Conservation (phyloP, 169 alveolate genomes). For the Plasmodium gonderi region DNA sequence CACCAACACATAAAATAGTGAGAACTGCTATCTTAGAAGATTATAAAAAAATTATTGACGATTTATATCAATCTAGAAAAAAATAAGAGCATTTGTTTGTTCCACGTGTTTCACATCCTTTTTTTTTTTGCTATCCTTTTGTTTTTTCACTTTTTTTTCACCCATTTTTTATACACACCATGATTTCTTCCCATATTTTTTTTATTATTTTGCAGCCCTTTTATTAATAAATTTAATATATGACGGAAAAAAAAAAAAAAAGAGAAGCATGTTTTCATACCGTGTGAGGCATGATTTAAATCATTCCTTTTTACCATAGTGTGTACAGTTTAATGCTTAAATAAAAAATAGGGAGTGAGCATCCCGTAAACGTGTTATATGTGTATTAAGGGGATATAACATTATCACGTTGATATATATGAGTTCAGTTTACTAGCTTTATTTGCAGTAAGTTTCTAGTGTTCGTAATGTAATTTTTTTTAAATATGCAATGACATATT, state of each 20-base stretch:
- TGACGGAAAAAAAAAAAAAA: neutral
- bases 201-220: neutral
- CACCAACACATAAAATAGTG: conserved; percentile 95
- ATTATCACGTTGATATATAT: neutral
- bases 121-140: neutral
- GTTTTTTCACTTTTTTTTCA: neutral
- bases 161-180: no score
- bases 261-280: neutral
- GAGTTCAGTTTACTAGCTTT: neutral
- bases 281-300: neutral
- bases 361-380: neutral
- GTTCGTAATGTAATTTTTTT: neutral
- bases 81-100: conserved; percentile 2
- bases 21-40: conserved; percentile 82
- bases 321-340: neutral
- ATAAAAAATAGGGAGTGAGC: neutral
- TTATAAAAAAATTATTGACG: conserved; percentile 77
- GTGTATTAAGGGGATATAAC: neutral
- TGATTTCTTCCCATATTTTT: no score
- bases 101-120: no score
- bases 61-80: conserved; percentile 75
- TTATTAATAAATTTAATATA: neutral
- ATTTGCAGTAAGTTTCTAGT: neutral
- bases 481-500: neutral
- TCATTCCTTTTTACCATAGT: neutral